These are phyloP conservation scores for Dactylonectria macrodidyma DNA, from an alignment of 2,329 filamentous ascomycete species.

Conservation along the genomic window DNA sequence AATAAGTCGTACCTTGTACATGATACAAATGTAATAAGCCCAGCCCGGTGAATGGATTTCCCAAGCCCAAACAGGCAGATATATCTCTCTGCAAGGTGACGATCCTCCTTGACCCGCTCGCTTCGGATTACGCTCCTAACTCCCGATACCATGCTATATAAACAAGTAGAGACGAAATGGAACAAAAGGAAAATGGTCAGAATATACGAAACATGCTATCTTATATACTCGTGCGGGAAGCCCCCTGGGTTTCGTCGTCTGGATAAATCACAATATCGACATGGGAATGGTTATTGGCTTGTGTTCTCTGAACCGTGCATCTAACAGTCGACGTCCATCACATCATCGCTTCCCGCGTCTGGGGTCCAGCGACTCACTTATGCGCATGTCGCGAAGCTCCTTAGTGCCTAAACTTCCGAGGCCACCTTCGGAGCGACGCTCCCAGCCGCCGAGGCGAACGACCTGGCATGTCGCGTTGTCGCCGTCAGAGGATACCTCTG, in stretches of 20 bases:
- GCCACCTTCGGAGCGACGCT: slow-evolving; percentile 84
- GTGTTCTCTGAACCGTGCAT: not conserved
- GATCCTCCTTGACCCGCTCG: slow-evolving; percentile 17
- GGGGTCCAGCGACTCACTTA: slow-evolving; percentile 85
- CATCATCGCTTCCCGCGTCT: slow-evolving; percentile 73
- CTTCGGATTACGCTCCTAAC: slow-evolving; percentile 38
- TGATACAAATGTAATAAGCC: slow-evolving; percentile 10
- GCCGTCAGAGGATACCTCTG: slow-evolving; percentile 80
- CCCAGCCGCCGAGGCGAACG: slow-evolving; percentile 78
- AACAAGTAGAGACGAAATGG: slow-evolving; percentile 19
- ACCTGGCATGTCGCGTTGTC: slow-evolving; percentile 81
- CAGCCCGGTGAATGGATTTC: not conserved
- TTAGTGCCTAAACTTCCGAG: slow-evolving; percentile 91
- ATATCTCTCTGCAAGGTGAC: slow-evolving; percentile 21
- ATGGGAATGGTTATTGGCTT: not conserved
- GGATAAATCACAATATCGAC: slow-evolving; percentile 8
- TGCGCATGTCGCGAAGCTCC: slow-evolving; percentile 89
- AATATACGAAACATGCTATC: slow-evolving; percentile 31
- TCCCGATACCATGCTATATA: slow-evolving; percentile 45
- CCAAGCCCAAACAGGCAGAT: slow-evolving; percentile 18
- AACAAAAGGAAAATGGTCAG: slow-evolving; percentile 22
- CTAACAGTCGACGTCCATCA: not conserved
- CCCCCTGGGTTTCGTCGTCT: not conserved
- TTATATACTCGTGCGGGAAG: slow-evolving; percentile 6
- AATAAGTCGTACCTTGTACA: slow-evolving; percentile 16